Conservation (phyloP, 352 stramenopile species). For the Phytophthora pinifolia region DNA sequence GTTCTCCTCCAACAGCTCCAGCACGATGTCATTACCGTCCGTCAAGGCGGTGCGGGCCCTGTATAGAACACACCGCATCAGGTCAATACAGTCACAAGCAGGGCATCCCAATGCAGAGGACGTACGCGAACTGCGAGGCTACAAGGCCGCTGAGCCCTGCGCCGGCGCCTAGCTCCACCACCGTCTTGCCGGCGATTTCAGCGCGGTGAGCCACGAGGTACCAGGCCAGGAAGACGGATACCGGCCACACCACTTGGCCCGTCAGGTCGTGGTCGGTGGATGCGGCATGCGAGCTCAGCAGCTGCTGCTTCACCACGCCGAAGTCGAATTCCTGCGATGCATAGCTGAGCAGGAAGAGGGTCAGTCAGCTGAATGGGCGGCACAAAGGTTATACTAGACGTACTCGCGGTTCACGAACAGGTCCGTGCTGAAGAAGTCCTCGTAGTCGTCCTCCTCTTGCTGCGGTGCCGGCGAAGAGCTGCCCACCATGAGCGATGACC, state of each 20-base stretch:
- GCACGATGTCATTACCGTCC: constrained; percentile 72
- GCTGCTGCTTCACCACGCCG: constrained; percentile 40
- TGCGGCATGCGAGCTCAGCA: constrained; percentile 50
- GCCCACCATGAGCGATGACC: constrained; percentile 19
- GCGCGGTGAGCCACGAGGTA: constrained; percentile 35
- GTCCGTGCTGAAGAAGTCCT: constrained; percentile 56
- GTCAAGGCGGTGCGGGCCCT: constrained; percentile 56
- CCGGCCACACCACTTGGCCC: constrained; percentile 76
- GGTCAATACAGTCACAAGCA: constrained; percentile 12
- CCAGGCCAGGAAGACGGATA: constrained; percentile 65
- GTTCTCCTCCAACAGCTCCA: constrained; percentile 59
- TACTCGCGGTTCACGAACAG: constrained; percentile 67
- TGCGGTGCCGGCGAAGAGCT: neutral
- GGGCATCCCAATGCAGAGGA: constrained; percentile 9
- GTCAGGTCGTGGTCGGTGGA: constrained; percentile 79
- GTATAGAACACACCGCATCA: constrained; percentile 1
- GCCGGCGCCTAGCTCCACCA: constrained; percentile 58
- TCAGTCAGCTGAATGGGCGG: neutral
- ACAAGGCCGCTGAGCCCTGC: constrained; percentile 60
- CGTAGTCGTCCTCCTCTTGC: constrained; percentile 29
- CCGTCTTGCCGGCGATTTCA: constrained; percentile 42
- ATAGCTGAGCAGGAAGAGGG: constrained; percentile 31
- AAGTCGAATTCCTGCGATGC: constrained; percentile 52
- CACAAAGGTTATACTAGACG: constrained; percentile 6
- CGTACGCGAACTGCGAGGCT: constrained; percentile 57